Percentiles rank a stretch among this genome's conserved stretches.
Conservation (phyloP, 2,329 filamentous ascomycete species). For the Arthroderma sp. region DNA sequence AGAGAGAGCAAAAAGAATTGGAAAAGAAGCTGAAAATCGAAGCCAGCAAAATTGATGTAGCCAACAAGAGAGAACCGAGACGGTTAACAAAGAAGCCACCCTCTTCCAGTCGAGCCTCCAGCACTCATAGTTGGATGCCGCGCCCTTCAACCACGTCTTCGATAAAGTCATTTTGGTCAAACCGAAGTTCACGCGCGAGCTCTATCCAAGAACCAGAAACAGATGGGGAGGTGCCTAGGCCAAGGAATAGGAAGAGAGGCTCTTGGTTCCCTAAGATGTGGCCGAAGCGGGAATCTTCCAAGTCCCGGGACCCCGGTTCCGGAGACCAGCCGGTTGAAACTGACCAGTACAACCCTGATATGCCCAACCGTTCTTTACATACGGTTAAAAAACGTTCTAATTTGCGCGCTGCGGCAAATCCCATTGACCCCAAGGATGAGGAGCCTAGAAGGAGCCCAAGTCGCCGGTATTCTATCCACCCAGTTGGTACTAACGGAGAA, state of each 20-base stretch:
- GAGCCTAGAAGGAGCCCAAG: no score
- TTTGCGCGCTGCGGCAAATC: slow-evolving; percentile 9
- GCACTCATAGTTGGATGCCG: slow-evolving; percentile 6
- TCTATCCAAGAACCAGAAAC: slow-evolving; percentile 7
- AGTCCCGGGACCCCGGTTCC: background rate
- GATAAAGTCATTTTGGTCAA: slow-evolving; percentile 10
- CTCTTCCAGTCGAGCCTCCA: slow-evolving; percentile 11
- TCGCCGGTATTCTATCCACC: no score
- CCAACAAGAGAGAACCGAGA: slow-evolving; percentile 6
- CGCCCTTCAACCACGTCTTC: slow-evolving; percentile 9
- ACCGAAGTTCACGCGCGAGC: slow-evolving; percentile 8
- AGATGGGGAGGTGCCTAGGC: slow-evolving; percentile 1
- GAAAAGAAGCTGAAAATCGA: slow-evolving; percentile 8
- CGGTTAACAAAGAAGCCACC: slow-evolving; percentile 10
- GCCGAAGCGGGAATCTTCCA: slow-evolving; percentile 3
- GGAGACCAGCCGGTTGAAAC: background rate
- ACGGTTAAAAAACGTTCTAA: slow-evolving; percentile 9
- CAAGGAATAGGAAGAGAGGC: slow-evolving; percentile 1
- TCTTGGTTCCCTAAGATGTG: slow-evolving; percentile 3
- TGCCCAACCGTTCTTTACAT: slow-evolving; percentile 8
- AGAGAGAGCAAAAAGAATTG: slow-evolving; percentile 10
- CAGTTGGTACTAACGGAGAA: no score
- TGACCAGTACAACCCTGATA: background rate
- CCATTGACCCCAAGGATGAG: background rate
- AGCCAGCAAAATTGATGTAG: slow-evolving; percentile 1